Conservation (phyloP, 2,329 filamentous ascomycete species). For the Daldinia sp. region DNA sequence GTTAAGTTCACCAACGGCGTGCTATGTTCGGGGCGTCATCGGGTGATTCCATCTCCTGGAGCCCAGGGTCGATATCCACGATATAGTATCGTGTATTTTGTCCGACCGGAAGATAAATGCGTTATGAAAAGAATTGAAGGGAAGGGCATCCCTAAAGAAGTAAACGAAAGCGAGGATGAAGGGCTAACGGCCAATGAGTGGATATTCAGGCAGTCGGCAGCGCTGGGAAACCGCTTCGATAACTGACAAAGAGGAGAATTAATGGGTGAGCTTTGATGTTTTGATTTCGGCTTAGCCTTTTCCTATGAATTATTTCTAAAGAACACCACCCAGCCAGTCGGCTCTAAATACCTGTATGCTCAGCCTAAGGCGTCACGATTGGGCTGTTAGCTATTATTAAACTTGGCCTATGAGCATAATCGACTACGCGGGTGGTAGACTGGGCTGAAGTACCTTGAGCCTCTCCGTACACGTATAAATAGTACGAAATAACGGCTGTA, state of each 20-base stretch:
- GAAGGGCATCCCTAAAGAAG: conserved; percentile 36
- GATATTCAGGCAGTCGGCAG: conserved; percentile 40
- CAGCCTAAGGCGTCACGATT: background rate
- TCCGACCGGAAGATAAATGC: conserved; percentile 46
- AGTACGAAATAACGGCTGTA: background rate
- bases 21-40: conserved; percentile 49
- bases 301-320: background rate
- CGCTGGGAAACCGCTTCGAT: conserved; percentile 35
- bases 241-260: conserved; percentile 1
- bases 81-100: conserved; percentile 50
- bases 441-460: background rate
- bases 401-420: background rate
- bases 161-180: conserved; percentile 35
- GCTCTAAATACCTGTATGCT: background rate
- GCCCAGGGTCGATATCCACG: conserved; percentile 45
- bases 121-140: conserved; percentile 42
- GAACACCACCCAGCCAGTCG: background rate
- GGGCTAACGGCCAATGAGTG: conserved; percentile 42
- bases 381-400: background rate
- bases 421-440: background rate
- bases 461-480: too few species aligned
- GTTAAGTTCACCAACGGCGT: conserved; percentile 48
- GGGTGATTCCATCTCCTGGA: conserved; percentile 47
- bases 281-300: background rate
- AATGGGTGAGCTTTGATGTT: background rate